Evolutionary conservation across 768 basidiomycete genomes (phyloP).

Genomic region (Phylloporus arenicola): DNA sequence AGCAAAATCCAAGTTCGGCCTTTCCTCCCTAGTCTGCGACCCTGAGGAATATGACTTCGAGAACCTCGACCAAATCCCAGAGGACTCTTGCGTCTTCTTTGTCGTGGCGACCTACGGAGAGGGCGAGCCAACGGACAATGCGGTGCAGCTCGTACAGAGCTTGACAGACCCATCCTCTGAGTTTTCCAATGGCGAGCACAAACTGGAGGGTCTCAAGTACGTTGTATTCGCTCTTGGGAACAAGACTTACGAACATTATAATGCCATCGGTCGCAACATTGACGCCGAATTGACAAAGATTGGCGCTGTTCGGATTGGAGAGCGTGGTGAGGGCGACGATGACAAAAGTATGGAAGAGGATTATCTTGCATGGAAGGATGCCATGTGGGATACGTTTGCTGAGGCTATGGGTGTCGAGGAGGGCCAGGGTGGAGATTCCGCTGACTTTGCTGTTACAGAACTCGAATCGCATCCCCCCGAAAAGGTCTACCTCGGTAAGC

Average conservation of each 20-base stretch:
- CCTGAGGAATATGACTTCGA: constrained; percentile 99
- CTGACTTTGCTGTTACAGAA: constrained; percentile 91
- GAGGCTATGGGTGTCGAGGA: constrained; percentile 83
- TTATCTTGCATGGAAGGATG: constrained; percentile 98
- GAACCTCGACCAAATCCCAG: constrained; percentile 86
- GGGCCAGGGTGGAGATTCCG: constrained; percentile 90
- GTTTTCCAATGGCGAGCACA: constrained; percentile 75
- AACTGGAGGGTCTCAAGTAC: constrained; percentile 82
- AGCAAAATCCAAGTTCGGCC: constrained; percentile 92
- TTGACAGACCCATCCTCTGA: constrained; percentile 81
- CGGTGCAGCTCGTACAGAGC: constrained; percentile 91
- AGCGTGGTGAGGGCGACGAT: constrained; percentile 94
- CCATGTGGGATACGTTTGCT: constrained; percentile 93
- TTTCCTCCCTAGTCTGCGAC: constrained; percentile 94
- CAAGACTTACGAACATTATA: constrained; percentile 95
- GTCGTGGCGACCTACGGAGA: constrained; percentile 98
- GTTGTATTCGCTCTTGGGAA: constrained; percentile 93
- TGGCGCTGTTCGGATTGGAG: constrained; percentile 82
- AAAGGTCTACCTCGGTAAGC: constrained; percentile 88
- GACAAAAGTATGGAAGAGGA: constrained; percentile 99
- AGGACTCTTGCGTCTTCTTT: constrained; percentile 85
- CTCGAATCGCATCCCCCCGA: constrained; percentile 67
- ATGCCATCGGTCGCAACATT: constrained; percentile 76
- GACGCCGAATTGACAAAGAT: constrained; percentile 70
- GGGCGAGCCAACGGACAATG: constrained; percentile 98